Evolutionary conservation across 108 stramenopile genomes (phyloP).

Genomic region (Discostella stelligeroides): DNA sequence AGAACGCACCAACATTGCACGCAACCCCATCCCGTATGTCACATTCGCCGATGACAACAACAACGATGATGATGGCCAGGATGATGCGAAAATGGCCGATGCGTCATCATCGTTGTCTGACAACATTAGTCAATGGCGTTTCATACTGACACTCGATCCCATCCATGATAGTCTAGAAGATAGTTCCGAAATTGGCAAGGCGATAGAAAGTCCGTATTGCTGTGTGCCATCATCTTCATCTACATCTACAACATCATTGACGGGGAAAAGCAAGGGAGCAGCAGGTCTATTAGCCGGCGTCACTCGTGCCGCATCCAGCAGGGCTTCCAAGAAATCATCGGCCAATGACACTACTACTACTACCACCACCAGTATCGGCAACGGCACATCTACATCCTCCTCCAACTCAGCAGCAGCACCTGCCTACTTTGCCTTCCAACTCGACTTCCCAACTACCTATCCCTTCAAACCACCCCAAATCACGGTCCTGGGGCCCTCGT

Average conservation of each 20-base stretch:
- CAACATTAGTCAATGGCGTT: slow-evolving; percentile 44
- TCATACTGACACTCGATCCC: slow-evolving; percentile 43
- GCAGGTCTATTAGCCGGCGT: slow-evolving; percentile 34
- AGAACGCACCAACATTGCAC: slow-evolving; percentile 43
- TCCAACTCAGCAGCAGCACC: neutral
- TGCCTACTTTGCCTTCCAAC: slow-evolving; percentile 50
- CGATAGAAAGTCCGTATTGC: slow-evolving; percentile 46
- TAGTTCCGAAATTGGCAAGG: slow-evolving; percentile 29
- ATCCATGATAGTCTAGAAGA: slow-evolving; percentile 38
- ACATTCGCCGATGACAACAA: slow-evolving; percentile 38
- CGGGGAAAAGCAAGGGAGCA: neutral
- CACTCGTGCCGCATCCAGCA: slow-evolving; percentile 21
- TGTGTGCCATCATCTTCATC: slow-evolving; percentile 8
- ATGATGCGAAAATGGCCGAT: slow-evolving; percentile 13
- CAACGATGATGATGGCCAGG: slow-evolving; percentile 32
- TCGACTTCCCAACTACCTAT: slow-evolving; percentile 45
- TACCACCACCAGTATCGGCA: neutral
- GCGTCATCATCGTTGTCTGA: neutral
- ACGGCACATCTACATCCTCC: neutral
- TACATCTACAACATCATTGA: neutral
- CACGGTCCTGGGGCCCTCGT: slow-evolving; percentile 65
- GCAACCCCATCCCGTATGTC: slow-evolving; percentile 52
- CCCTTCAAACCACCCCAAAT: slow-evolving; percentile 81
- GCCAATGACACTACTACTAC: slow-evolving; percentile 10
- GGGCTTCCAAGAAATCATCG: slow-evolving; percentile 19